Base-by-base conservation (phyloP, 768 basidiomycete species). In the Macrocybe gigantea region DNA sequence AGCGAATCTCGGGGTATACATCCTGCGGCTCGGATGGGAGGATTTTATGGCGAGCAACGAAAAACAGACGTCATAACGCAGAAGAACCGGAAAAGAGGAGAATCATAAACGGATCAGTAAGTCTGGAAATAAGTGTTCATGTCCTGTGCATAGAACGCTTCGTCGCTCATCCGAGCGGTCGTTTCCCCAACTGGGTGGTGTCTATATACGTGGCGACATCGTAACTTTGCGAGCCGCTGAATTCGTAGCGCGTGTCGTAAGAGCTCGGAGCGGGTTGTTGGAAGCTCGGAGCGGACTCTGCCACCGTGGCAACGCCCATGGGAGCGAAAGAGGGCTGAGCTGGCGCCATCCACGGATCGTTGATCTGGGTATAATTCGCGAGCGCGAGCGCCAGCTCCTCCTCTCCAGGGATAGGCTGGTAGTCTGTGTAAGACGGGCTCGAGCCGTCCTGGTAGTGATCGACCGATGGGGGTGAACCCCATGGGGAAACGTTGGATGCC, bases 71-170 rank as follows among this genome's bases (percentile, higher is more conserved):
- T 22, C 22, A 22, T 22, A 22, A 22, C 22, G 22, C 22, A 22
- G 22, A 22, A 22, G 22, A 22, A 22, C 22, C 22, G 22, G 22
- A 22, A 52, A 48, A 48, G 40, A 33, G 37, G 8, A 41, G 38
- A 47, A 42, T 15, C 29, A 42, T 49, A 38, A 49, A 38, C 29
- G 29, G 31, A 49, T 56, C 49, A 58, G 34, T 48, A 56, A 22
- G 53, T 48, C 33, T 56, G 52, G 37, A 61, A 59, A 49, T 61
- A 56, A 12, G 62, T 61, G 39, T 62, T 59, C 30, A 56, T 50
- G 46, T 64, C 61, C 55, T 63, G 62, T 14, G 56, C 45, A 38
- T 57, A 60, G 40, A 62, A 49, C 49, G 55, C 56, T 22, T 62
- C 62, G 12, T 60, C 49, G 37, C 22, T 22, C 22, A 22, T 22